phyloP scores from a whole-genome alignment of 768 basidiomycete genomes.

The Dentipellis sp. region DNA sequence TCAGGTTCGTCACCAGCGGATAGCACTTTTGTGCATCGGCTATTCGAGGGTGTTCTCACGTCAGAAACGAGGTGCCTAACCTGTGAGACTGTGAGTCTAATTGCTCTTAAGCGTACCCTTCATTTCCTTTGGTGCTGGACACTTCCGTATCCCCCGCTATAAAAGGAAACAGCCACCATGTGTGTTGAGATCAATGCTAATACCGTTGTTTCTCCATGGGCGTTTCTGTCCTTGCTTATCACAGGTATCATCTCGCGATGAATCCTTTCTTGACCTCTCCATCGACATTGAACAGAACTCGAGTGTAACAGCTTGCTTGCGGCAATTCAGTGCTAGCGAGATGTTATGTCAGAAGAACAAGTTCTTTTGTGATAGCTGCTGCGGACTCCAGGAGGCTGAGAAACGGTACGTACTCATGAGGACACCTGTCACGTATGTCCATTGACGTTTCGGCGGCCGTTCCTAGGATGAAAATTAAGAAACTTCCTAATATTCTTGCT shows the following conservation, averaged over 20 bases:
- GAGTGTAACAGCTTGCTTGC: slow-evolving; percentile 89
- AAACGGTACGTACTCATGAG: slow-evolving; percentile 56
- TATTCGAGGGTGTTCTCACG: slow-evolving; percentile 90
- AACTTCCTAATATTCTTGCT: slow-evolving; percentile 88
- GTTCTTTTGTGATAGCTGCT: slow-evolving; percentile 96
- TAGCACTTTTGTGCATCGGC: slow-evolving; percentile 77
- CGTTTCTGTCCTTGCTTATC: neutral
- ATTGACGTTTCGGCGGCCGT: no score
- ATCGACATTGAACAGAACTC: slow-evolving; percentile 99
- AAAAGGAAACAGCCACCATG: neutral
- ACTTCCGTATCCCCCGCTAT: neutral
- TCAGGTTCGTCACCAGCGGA: slow-evolving; percentile 21
- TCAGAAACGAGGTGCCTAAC: slow-evolving; percentile 97
- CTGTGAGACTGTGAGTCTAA: slow-evolving; percentile 75
- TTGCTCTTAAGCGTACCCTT: neutral
- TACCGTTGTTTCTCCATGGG: slow-evolving; percentile 2
- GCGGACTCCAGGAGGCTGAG: slow-evolving; percentile 95
- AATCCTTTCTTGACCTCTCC: slow-evolving; percentile 95
- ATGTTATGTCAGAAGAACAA: slow-evolving; percentile 99
- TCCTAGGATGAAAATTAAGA: slow-evolving; percentile 96
- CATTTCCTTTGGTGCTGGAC: neutral
- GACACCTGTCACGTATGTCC: neutral
- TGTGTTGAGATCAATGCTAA: slow-evolving; percentile 17
- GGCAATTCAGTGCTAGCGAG: slow-evolving; percentile 95
- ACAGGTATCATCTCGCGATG: slow-evolving; percentile 61